A percentile compares a stretch with the other conserved stretches of the same genome.
Evolutionary conservation across 345 rosid genomes (phyloP).

Genomic region (Eucalyptus victrix): DNA sequence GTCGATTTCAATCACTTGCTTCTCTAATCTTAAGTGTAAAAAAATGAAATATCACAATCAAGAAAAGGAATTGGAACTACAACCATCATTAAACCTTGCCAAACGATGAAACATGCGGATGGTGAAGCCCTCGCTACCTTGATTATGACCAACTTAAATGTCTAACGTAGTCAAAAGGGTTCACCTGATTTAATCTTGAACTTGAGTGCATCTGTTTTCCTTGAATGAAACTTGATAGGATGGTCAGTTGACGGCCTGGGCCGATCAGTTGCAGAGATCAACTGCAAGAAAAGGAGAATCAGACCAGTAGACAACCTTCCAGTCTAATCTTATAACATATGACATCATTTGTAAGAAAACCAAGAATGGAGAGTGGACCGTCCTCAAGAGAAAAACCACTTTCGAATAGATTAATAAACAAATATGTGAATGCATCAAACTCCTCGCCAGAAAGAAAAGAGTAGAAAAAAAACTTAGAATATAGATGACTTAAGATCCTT

Average conservation of each 20-base stretch:
- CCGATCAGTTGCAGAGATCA: conserved; percentile 74
- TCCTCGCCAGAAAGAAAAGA: background rate
- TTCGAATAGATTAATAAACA: background rate
- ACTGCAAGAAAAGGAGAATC: conserved; percentile 30
- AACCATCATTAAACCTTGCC: background rate
- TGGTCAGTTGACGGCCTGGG: conserved; percentile 65
- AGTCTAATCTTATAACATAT: background rate
- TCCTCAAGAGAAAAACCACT: background rate
- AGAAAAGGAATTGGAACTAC: background rate
- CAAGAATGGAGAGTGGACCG: background rate
- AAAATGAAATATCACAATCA: background rate
- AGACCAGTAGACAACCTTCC: background rate
- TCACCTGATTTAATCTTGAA: conserved; percentile 93
- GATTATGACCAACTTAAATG: background rate
- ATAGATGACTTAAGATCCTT: background rate
- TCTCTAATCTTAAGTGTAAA: background rate
- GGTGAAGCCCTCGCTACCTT: background rate
- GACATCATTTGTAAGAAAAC: background rate
- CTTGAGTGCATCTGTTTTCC: conserved; percentile 49
- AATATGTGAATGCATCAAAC: background rate
- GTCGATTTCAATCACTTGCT: background rate
- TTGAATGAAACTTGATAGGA: conserved; percentile 80
- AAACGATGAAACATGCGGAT: background rate
- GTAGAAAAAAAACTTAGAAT: background rate
- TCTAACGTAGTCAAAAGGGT: background rate